Base-by-base conservation (phyloP, 1,139 yeast genomes). In the Protomyces arabidopsidicola region DNA sequence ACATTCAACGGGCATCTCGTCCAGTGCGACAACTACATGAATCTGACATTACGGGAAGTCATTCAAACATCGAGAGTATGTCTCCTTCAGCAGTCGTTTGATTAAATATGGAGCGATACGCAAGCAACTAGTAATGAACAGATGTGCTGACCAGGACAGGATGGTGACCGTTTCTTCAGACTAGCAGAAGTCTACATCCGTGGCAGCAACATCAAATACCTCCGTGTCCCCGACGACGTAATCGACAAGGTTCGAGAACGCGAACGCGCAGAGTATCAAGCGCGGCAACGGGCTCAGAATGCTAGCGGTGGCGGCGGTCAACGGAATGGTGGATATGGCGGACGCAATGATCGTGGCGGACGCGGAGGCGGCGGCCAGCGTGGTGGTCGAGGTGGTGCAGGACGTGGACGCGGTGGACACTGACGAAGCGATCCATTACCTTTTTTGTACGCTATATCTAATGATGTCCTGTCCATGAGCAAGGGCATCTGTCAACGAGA, bases 11-110 rank as follows among this genome's bases (percentile, higher is more conserved):
- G 99, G 50, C 84, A 83, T 67, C 80, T 95, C 68, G 83, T 85
- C 66, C 88, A 88, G 72, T 90, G 96, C 71, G 98, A 95, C 74
- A 86, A 90, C 50, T 90, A 96, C 91, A 95, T 95, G 98, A 93
- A 93, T 74, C 79, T 95, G 70, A 89, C 96, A 0, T 79, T 95
- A 65, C 80, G 80, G 53, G 86, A 90, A 69, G 98, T 88, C 24
- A 83, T 86, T 61, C 91, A 87, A 73, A 84, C 88, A 16, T 84
- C 85, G 67, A 79, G 86, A 5, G 77, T 72, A 68, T 45, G 72
- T 67, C 59, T 18, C 42, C 38, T 45, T 60, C 20, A 8, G 31
- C 36, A 39, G 16, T 39, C 18, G 45, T 2, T 6, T 10, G 20
- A 38, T 4, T 48, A 35, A 36, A 48, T 60, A 38, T 52, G 16